These are phyloP conservation scores for Phytophthora crassamura DNA, from an alignment of 352 stramenopile species.

Conservation along the genomic window DNA sequence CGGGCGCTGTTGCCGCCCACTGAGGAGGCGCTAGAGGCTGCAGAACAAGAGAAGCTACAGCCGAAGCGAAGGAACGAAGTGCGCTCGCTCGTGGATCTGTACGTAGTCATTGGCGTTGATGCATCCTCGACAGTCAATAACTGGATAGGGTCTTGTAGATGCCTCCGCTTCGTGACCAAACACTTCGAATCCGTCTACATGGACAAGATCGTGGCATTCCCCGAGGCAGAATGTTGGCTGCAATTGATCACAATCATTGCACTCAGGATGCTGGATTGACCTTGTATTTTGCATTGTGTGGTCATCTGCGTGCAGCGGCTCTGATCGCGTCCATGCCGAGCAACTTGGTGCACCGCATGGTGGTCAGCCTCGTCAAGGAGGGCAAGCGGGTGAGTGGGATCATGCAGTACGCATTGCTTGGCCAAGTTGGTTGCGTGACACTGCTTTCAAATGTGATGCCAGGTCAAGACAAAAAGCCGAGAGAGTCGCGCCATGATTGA, in stretches of 20 bases:
- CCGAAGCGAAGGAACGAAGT: constrained; percentile 41
- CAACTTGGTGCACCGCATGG: constrained; percentile 71
- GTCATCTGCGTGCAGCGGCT: constrained; percentile 36
- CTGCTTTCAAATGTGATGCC: not conserved
- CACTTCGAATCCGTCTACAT: constrained; percentile 78
- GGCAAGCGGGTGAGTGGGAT: constrained; percentile 51
- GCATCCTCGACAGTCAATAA: not conserved
- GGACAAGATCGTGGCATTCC: constrained; percentile 62
- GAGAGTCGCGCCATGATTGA: constrained; percentile 41
- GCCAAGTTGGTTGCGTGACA: not conserved
- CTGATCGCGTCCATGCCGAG: constrained; percentile 72
- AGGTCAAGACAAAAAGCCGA: constrained; percentile 55
- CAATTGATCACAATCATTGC: not conserved
- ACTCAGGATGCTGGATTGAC: too few relatives aligned
- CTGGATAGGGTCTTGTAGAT: constrained; percentile 37
- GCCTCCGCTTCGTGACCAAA: constrained; percentile 63
- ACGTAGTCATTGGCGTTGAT: not conserved
- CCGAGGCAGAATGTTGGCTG: constrained; percentile 64
- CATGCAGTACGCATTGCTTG: not conserved
- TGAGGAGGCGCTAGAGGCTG: constrained; percentile 25
- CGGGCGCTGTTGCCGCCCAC: constrained; percentile 46
- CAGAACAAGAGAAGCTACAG: constrained; percentile 13
- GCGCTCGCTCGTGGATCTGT: constrained; percentile 69
- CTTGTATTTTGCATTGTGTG: not conserved
- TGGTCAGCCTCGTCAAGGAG: constrained; percentile 66